Evolutionary conservation across 176 grass and related monocot genomes (phyloP), one percentile per base, ranked within the genome.

Genomic region (Neostapfia colusana): DNA sequence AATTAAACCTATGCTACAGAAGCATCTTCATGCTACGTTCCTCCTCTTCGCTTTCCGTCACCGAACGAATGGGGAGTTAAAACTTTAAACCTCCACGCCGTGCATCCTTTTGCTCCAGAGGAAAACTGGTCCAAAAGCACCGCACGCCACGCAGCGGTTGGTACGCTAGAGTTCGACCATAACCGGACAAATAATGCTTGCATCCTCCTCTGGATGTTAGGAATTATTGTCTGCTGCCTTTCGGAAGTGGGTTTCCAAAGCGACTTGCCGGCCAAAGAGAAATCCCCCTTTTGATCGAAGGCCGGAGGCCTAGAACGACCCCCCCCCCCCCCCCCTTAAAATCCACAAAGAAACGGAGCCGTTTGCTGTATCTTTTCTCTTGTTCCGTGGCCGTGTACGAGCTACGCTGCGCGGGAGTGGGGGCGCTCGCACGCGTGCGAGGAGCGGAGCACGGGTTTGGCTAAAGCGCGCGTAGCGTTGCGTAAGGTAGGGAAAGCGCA

Each of bases 211-310:
- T 16, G 56, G 24, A 46, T 3, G 5, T 3, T 39, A 38, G 64
- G 57, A 84, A 80, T 80, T 75, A 80, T 79, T 75, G 75, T 49
- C 76, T 9, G 14, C 76, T 9, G 14, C 76, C 76, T 88, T 88
- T 88, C 45, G 42, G 70, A 79, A 80, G 86, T 84, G 86, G 82
- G 67, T 65, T 85, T 78, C 45, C 2, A 79, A 85, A 85, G 82
- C 75, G 8, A 8, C 18, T 20, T 62, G 62, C 75, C 72, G 35
- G 45, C 44, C 69, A 9, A 69, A 69, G 83, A 75, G 54, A 20
- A 62, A 24, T 49, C 1, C 31, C 58, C 24, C 63, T 60, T 50
- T 34, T 58, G 55, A 58, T 58, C 28, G 12, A 59, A 35, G 48
- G 39, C 38, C 20, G 31, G 28, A 14, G 28, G 42, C 56, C 59